Base-by-base conservation (phyloP, 306 rosid genomes). In the Clitoria ternatea region DNA sequence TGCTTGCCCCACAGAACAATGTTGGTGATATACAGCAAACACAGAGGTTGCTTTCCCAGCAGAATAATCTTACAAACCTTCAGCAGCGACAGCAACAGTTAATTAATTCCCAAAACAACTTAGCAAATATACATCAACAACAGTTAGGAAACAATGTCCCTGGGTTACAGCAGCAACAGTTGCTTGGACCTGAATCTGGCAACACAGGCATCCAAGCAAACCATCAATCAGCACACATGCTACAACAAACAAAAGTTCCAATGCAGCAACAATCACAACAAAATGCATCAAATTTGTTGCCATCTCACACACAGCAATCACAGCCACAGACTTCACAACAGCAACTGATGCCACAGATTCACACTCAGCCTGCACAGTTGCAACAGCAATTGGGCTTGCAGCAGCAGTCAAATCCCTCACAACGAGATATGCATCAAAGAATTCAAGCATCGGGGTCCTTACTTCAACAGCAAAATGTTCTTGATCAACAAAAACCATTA, bases 341-440 rank as follows among this genome's bases (percentile, higher is more conserved):
- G 78, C 96, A 90, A 67, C 29, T 87, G 69, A 77, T 88, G 79
- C 75, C 96, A 14, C 97, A 88, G 84, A 87, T 85, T 66, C 92
- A 86, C 32, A 74, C 89, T 60, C 97, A 93, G 81, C 69, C 96
- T 62, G 11, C 90, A 48, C 97, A 88, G 86, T 71, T 88, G 84
- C 98, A 86, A 80, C 96, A 80, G 72, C 90, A 84, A 54, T 53
- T 85, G 74, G 83, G 88, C 77, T 50, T 87, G 81, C 98, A 84
- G 70, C 97, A 85, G 80, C 96, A 87, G 81, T 83, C 85, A 29
- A 89, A 85, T 79, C 64, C 80, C 36, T 79, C 88, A 20, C 88
- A 88, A 72, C 87, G 90, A 26, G 98, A 92, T 60, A 74, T 90
- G 86, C 93, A 83, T 50, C 97, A 85, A 72, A 91, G 96, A 79